Evolutionary conservation across 352 stramenopile genomes (phyloP).

Genomic region (Globisporangium yorkense): DNA sequence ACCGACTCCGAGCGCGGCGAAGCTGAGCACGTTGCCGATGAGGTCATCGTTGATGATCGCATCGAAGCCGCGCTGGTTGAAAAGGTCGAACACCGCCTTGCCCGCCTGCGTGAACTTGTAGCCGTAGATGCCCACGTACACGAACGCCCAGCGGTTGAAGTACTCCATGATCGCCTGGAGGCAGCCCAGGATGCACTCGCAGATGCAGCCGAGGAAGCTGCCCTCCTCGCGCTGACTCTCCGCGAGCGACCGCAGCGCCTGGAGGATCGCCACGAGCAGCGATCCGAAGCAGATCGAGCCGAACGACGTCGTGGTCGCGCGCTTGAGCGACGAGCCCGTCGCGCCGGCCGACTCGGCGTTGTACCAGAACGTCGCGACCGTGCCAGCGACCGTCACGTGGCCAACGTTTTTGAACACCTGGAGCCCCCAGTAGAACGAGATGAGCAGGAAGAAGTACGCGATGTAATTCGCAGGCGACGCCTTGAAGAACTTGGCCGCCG

Average conservation of each 20-base stretch:
- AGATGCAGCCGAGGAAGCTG: constrained; percentile 67
- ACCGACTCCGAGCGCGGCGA: constrained; percentile 88
- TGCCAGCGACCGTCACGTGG: constrained; percentile 90
- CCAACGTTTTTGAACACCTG: constrained; percentile 91
- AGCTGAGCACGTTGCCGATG: constrained; percentile 88
- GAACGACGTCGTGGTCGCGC: constrained; percentile 89
- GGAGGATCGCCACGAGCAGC: constrained; percentile 91
- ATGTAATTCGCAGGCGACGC: constrained; percentile 28
- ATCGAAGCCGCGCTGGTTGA: constrained; percentile 91
- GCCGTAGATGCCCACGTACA: constrained; percentile 93
- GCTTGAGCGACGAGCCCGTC: constrained; percentile 77
- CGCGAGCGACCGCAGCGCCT: constrained; percentile 79
- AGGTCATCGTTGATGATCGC: constrained; percentile 96
- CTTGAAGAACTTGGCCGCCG: constrained; percentile 29
- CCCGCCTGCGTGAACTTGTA: constrained; percentile 93
- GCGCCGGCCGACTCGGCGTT: constrained; percentile 77
- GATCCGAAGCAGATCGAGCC: constrained; percentile 95
- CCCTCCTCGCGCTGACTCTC: constrained; percentile 68
- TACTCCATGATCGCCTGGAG: constrained; percentile 88
- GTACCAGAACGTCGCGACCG: constrained; percentile 96
- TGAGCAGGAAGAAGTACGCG: constrained; percentile 77
- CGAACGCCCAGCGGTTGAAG: constrained; percentile 93
- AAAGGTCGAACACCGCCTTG: constrained; percentile 91
- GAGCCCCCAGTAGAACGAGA: constrained; percentile 94
- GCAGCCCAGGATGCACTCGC: constrained; percentile 78